Evolutionary conservation across 805 yeast genomes (phyloP), one percentile per base, ranked within the genome.

Genomic region (Ogataea siamensis): DNA sequence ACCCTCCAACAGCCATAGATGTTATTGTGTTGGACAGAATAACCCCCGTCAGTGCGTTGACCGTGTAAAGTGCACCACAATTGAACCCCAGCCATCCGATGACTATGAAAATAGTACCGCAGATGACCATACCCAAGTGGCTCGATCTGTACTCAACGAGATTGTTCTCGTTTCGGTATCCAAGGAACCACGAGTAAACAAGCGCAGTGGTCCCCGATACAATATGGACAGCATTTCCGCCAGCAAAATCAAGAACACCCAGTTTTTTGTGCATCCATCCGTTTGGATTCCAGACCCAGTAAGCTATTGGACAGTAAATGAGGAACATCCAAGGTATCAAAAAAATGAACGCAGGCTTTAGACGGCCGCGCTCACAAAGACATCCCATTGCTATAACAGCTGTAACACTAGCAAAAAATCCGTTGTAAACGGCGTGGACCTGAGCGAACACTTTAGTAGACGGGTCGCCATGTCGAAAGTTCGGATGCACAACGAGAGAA

Each of bases 71-170:
- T n/a, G 89, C 75, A 37, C 88, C 94, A 27, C 95, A 88, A 55
- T 88, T 88, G 74, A 88, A 88, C 13, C 88, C 85, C 31, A 87
- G 70, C 97, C 97, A 88, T 3, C 96, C 96, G 49, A 83, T 76
- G 78, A 89, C 84, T 51, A 87, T 75, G 13, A 88, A 62, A 9
- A 75, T 63, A 2, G 95, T 85, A n/a, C 96, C 96, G 52, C 87
- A 61, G 14, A 89, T 80, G 27, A 88, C 84, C 58, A 85, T 73
- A 13, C 91, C 81, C 30, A 85, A 84, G 60, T 87, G 87, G 65
- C 87, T 95, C 8, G 96, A 94, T 46, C 96, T 69, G 65, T 83
- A 87, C 58, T 85, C 82, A 51, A 80, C 74, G 67, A 85, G 70
- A 41, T 79, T 70, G 42, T 36, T 16, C 28, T 69, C 88, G 60